Evolutionary conservation across 768 basidiomycete genomes (phyloP), one percentile per base, ranked within the genome.

Genomic region (Suillus placidus): DNA sequence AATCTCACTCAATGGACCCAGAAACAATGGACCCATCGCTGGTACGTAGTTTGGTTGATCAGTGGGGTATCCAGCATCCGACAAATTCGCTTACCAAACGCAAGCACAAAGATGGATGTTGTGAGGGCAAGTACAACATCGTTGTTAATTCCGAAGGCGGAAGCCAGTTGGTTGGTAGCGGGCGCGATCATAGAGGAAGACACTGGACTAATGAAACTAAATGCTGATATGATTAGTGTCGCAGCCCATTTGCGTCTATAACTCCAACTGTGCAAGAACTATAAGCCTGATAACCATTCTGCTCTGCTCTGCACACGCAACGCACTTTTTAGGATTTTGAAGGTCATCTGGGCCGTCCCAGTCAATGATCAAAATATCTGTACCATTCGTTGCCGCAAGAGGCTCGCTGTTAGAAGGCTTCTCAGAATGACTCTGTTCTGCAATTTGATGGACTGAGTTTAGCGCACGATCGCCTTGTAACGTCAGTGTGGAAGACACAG

Each of bases 171-270:
- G 4, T 67, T 65, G 0, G 81, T 79, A 0, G 90, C 91, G 0
- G 91, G 91, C 0, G 91, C 88, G 1, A 92, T 78, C 87, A 91
- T 91, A 6, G 90, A 85, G 6, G 92, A 93, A 0, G 90, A 87
- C 0, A 92, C 80, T 0, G 91, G 88, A 6, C 80, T 81, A 40
- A 91, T 88, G 71, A 91, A 88, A 0, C 89, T 88, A 73, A 89
- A 92, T 0, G 80, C 78, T 0, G 90, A 89, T 0, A 90, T 85
- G 38, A 90, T 81, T 23, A 82, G 67, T 0, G 88, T 90, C 0
- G 85, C 87, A 0, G 80, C 83, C 90, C 89, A 90, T 80, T 89
- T 91, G 69, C 78, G 78, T 37, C 72, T 78, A 62, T 79, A 82
- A 5, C 80, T 71, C 89, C 89, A 90, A 71, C 89, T 87, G 62